phyloP scores from a whole-genome alignment of 2,329 filamentous ascomycete species.

The Neopestalotiopsis sp. region DNA sequence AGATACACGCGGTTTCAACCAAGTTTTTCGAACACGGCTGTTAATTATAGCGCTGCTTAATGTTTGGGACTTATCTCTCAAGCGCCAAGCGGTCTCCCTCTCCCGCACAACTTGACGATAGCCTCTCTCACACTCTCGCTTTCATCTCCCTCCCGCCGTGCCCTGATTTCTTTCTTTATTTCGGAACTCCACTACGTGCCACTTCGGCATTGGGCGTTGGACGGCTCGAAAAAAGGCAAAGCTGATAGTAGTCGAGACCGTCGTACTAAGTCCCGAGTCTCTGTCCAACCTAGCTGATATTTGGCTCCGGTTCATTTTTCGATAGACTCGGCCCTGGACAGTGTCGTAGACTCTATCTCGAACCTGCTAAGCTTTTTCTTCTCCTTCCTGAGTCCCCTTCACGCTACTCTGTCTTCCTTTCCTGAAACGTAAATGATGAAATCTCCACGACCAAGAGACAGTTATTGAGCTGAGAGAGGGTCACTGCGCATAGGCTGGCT shows the following conservation, averaged over 20 bases:
- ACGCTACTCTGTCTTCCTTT: background rate
- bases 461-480: background rate
- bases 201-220: background rate
- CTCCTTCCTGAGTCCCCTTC: background rate
- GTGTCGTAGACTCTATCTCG: background rate
- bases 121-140: too few species aligned
- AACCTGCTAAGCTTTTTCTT: background rate
- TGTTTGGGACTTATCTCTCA: background rate
- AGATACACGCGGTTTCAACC: background rate
- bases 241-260: background rate
- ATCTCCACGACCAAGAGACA: background rate
- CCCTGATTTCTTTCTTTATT: background rate
- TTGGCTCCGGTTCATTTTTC: background rate
- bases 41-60: background rate
- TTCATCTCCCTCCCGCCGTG: background rate
- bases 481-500: conserved; percentile 1
- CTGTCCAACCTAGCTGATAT: background rate
- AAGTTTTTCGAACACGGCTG: background rate
- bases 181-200: background rate
- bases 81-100: background rate
- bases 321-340: background rate
- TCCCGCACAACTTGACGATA: background rate
- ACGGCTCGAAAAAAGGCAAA: background rate
- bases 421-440: conserved; percentile 1
- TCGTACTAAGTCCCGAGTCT: background rate